These are phyloP conservation scores for Candida tibetensis DNA, from an alignment of 805 yeast genomes.

Conservation along the genomic window DNA sequence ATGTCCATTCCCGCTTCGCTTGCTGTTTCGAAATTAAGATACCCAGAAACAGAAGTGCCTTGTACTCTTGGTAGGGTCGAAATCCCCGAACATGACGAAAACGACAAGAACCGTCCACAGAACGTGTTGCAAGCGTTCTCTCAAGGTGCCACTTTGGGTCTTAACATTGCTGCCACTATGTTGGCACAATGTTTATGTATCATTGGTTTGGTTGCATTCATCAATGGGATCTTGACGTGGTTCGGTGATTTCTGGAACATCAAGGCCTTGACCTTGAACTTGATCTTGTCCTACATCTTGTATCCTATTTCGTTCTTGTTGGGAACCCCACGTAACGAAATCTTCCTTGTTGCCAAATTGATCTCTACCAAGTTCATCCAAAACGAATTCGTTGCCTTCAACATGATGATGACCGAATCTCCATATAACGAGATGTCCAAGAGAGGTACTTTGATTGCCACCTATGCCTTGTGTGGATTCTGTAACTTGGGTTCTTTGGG, in stretches of 20 bases:
- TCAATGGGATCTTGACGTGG: constrained; percentile 56
- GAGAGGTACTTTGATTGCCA: constrained; percentile 55
- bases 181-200: constrained; percentile 59
- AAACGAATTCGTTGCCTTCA: constrained; percentile 59
- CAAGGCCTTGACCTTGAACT: constrained; percentile 47
- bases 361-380: constrained; percentile 58
- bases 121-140: constrained; percentile 58
- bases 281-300: constrained; percentile 55
- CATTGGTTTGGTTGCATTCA: constrained; percentile 55
- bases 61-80: constrained; percentile 47
- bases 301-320: constrained; percentile 60
- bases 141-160: constrained; percentile 57
- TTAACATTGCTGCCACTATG: constrained; percentile 55
- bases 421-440: constrained; percentile 47
- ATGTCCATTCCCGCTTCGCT: constrained; percentile 67
- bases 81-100: constrained; percentile 40
- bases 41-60: constrained; percentile 58
- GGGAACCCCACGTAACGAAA: constrained; percentile 54
- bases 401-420: constrained; percentile 37
- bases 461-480: constrained; percentile 62
- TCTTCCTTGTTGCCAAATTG: constrained; percentile 48
- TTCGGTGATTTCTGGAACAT: constrained; percentile 65
- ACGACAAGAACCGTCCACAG: constrained; percentile 33
- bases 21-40: constrained; percentile 57
- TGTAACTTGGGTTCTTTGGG: constrained; percentile 63